Conservation (phyloP, 2,329 filamentous ascomycete genomes). For the Aspergillus arachidicola region DNA sequence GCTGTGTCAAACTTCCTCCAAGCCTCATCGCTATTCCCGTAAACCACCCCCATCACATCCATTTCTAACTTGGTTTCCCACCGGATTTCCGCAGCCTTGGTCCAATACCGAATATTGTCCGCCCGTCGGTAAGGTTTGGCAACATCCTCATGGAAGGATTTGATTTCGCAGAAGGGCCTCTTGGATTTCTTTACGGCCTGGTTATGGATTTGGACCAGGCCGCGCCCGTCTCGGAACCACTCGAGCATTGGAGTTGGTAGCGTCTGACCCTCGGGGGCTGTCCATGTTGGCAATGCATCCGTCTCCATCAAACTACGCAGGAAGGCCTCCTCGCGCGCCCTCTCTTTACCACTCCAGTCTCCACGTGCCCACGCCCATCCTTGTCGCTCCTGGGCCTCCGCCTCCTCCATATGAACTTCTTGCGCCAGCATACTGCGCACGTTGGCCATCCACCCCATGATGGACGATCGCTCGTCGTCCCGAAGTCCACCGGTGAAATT, state of each 20-base stretch:
- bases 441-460: constrained; percentile 76
- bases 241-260: constrained; percentile 69
- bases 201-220: constrained; percentile 87
- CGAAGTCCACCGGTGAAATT: constrained; percentile 83
- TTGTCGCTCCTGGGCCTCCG: constrained; percentile 70
- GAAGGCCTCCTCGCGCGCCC: constrained; percentile 80
- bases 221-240: constrained; percentile 74
- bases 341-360: constrained; percentile 75
- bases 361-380: constrained; percentile 79
- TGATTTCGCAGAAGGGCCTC: constrained; percentile 85
- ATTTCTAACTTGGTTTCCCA: constrained; percentile 86
- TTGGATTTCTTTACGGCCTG: constrained; percentile 81
- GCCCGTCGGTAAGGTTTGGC: constrained; percentile 91
- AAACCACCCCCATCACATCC: constrained; percentile 84
- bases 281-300: constrained; percentile 68
- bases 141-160: constrained; percentile 86
- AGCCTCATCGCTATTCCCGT: constrained; percentile 64
- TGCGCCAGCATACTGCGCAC: constrained; percentile 75
- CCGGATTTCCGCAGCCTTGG: constrained; percentile 90
- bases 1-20: constrained; percentile 85
- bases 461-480: constrained; percentile 73
- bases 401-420: constrained; percentile 76
- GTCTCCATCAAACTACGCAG: constrained; percentile 69
- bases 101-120: constrained; percentile 94
- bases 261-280: constrained; percentile 53